These are phyloP conservation scores for Mycocentrospora acerina DNA, from an alignment of 2,329 filamentous ascomycete species.

Conservation along the genomic window DNA sequence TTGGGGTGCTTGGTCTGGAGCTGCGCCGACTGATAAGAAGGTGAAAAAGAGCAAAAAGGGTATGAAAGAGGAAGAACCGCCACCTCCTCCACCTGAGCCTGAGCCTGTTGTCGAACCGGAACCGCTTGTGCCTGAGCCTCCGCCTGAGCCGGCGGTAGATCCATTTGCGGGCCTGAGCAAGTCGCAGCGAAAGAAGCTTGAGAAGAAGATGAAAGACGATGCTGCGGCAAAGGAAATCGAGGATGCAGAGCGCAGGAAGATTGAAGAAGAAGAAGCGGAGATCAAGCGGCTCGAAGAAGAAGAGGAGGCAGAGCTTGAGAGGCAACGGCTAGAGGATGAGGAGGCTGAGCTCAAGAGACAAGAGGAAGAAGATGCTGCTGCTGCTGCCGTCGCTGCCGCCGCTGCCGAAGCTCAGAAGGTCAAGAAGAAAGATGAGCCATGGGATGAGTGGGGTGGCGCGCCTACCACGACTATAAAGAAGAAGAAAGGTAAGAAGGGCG, in stretches of 20 bases:
- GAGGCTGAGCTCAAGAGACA: conserved; percentile 25
- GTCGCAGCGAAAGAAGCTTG: conserved; percentile 31
- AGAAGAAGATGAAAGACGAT: conserved; percentile 42
- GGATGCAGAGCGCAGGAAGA: conserved; percentile 18
- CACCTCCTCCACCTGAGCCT: conserved; percentile 17
- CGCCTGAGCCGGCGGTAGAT: conserved; percentile 41
- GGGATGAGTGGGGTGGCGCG: conserved; percentile 22
- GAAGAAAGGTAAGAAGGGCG: conserved; percentile 39
- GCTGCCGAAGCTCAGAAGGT: conserved; percentile 23
- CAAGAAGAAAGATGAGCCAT: conserved; percentile 40
- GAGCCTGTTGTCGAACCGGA: conserved; percentile 25
- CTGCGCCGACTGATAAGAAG: conserved; percentile 18
- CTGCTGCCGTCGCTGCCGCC: conserved; percentile 14
- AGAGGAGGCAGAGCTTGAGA: conserved; percentile 17
- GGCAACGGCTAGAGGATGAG: conserved; percentile 8
- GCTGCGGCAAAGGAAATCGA: conserved; percentile 21
- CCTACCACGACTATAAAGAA: conserved; percentile 31
- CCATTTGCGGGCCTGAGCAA: conserved; percentile 34
- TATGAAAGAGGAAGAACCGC: conserved; percentile 20
- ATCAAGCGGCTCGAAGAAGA: conserved; percentile 22
- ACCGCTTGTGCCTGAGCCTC: conserved; percentile 39
- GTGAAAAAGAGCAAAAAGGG: conserved; percentile 35
- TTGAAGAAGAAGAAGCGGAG: conserved; percentile 26
- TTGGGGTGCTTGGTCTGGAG: conserved; percentile 30
- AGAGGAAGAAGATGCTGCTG: conserved; percentile 27